Evolutionary conservation across 441 rosid species (phyloP).

Genomic region (Capsella rubella): DNA sequence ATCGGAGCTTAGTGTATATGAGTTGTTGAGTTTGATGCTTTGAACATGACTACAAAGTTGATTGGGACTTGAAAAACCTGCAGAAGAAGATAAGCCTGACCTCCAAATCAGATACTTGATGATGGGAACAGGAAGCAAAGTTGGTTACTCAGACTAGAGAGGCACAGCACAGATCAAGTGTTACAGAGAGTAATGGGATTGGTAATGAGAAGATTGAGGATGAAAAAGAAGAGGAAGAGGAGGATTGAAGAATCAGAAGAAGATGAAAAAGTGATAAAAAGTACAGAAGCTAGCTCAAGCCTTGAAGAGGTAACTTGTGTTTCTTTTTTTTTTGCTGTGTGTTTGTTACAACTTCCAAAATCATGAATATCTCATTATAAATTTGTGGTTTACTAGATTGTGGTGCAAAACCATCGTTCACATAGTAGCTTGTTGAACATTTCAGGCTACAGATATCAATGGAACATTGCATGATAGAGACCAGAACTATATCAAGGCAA

Average conservation of each 20-base stretch:
- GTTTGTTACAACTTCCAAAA: neutral
- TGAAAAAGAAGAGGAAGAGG: constrained; percentile 49
- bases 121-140: constrained; percentile 76
- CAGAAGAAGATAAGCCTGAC: constrained; percentile 71
- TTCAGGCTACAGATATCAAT: constrained; percentile 33
- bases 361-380: neutral
- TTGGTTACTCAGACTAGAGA: constrained; percentile 79
- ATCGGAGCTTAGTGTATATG: constrained; percentile 59
- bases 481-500: constrained; percentile 34
- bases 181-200: constrained; percentile 80
- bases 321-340: neutral
- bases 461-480: constrained; percentile 5
- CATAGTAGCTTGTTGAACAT: constrained; percentile 1
- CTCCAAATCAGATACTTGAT: constrained; percentile 84
- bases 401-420: constrained; percentile 8
- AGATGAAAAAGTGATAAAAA: constrained; percentile 2
- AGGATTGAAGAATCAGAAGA: constrained; percentile 52
- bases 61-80: constrained; percentile 78
- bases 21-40: constrained; percentile 71
- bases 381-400: neutral
- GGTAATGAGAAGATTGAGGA: constrained; percentile 56
- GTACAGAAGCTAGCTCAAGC: constrained; percentile 32
- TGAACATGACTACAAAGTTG: constrained; percentile 73
- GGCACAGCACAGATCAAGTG: constrained; percentile 87
- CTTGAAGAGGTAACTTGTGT: constrained; percentile 49